Base-by-base conservation (phyloP, 2,329 filamentous ascomycete species). In the Penicillium hordei region DNA sequence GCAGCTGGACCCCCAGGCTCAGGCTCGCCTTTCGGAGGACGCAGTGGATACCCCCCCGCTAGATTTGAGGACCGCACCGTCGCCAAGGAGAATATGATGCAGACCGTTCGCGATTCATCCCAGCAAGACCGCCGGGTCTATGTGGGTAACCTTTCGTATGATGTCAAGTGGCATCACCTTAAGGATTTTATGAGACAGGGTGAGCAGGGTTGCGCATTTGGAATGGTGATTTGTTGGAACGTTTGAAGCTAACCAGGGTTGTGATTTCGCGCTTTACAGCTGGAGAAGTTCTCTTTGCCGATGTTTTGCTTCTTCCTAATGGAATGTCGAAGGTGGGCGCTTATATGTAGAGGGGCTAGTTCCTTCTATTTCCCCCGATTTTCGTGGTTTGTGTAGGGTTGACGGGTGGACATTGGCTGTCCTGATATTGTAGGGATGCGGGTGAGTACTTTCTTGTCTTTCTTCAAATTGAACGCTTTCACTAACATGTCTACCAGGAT, bases 241-340 rank as follows among this genome's bases (percentile, higher is more conserved):
- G 42, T 36, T 59, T 46, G 60, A 57, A 40, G 57, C 59, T 65
- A 50, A 63, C 58, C 51, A 36, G n/a, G 62, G 63, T 55, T 60
- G 44, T 31, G 46, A 43, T 48, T 50, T 51, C 53, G 55, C 48
- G 63, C 61, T 39, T 66, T 74, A 70, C 80, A 97, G 94, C 94
- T 83, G 94, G 94, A 86, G 93, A 97, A 80, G 94, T 99, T 78
- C 87, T 97, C 82, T 99, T 96, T 83, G 94, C 94, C 83, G 94
- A 99, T 86, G 94, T 99, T 76, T 88, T 99, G 81, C 85, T 96
- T 80, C 92, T 99, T 89, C 94, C 94, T 75, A 99, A 99, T 86
- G 94, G 94, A 93, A 99, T 99, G 94, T 97, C 93, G 91, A 99
- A 99, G 93, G 93, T 97, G 93, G 91, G 91, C 92, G 87, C 88